Percentiles rank a stretch among this genome's conserved stretches.
Evolutionary conservation across 495 filamentous ascomycete genomes (phyloP).

Genomic region (Pseudomonodictys pantanalensis): DNA sequence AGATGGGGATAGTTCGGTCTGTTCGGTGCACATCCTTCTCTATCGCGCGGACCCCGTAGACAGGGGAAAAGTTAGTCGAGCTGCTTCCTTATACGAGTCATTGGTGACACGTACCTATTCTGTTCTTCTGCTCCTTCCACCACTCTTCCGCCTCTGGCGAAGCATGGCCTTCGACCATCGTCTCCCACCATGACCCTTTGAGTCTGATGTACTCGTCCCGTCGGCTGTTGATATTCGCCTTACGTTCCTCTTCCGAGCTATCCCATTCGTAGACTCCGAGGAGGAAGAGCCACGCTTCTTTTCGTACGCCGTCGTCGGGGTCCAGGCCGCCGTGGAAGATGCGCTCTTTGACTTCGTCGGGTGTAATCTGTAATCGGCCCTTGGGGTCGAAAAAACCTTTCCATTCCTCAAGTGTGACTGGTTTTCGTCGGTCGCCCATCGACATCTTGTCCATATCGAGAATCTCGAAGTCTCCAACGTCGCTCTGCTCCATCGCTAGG

Average conservation of each 20-base stretch:
- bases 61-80: conserved; percentile 47
- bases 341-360: conserved; percentile 90
- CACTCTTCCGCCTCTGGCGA: conserved; percentile 78
- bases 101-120: conserved; percentile 70
- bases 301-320: conserved; percentile 83
- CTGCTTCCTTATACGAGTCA: conserved; percentile 15
- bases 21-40: conserved; percentile 98
- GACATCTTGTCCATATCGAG: conserved; percentile 75
- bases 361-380: conserved; percentile 71
- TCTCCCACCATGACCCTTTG: conserved; percentile 96
- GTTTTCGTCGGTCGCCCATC: conserved; percentile 69
- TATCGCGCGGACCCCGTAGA: conserved; percentile 51
- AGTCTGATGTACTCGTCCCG: conserved; percentile 91
- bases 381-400: conserved; percentile 76
- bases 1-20: conserved; percentile 87
- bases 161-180: conserved; percentile 75
- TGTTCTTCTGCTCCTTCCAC: conserved; percentile 90
- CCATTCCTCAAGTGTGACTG: conserved; percentile 82
- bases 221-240: conserved; percentile 74
- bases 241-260: conserved; percentile 75
- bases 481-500: conserved; percentile 87
- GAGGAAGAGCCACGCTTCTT: conserved; percentile 95
- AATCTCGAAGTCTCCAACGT: conserved; percentile 93
- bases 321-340: conserved; percentile 94
- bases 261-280: conserved; percentile 91